Percentiles rank a stretch among this genome's conserved stretches.
Evolutionary conservation across 352 stramenopile species (phyloP).

Genomic region (Globisporangium recalcitrans): DNA sequence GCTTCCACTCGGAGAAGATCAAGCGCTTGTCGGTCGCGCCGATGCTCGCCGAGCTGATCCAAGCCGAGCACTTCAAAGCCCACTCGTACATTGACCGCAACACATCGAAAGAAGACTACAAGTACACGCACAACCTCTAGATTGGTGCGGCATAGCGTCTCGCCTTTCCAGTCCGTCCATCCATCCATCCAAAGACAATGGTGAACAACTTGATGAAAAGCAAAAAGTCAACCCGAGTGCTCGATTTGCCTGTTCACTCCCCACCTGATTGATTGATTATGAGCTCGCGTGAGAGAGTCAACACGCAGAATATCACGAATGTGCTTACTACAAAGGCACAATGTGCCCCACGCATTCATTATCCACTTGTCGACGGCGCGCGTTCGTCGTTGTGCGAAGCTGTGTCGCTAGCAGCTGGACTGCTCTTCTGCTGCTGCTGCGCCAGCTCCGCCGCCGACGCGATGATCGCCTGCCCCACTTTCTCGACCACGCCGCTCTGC

Average conservation of each 20-base stretch:
- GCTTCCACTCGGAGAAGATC: conserved; percentile 78
- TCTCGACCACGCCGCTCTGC: conserved; percentile 48
- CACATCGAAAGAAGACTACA: conserved; percentile 82
- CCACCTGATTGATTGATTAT: neutral
- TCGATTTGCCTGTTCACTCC: neutral
- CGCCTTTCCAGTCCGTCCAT: neutral
- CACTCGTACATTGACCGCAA: conserved; percentile 87
- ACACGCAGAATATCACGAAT: neutral
- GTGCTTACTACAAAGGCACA: neutral
- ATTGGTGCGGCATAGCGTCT: neutral
- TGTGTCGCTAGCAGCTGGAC: neutral
- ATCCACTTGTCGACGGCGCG: neutral
- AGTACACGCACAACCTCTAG: conserved; percentile 84
- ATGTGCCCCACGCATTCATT: neutral
- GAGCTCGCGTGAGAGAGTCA: neutral
- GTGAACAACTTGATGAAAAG: neutral
- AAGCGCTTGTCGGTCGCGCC: conserved; percentile 85
- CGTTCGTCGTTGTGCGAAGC: neutral
- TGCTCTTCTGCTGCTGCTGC: neutral
- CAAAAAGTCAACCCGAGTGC: neutral
- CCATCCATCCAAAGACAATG: neutral
- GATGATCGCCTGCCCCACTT: conserved; percentile 40
- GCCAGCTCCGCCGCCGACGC: conserved; percentile 9
- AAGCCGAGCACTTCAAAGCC: conserved; percentile 88
- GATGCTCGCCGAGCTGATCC: conserved; percentile 88